Conservation (phyloP, 208 protist species). For the Acanthamoeba divionensis region DNA sequence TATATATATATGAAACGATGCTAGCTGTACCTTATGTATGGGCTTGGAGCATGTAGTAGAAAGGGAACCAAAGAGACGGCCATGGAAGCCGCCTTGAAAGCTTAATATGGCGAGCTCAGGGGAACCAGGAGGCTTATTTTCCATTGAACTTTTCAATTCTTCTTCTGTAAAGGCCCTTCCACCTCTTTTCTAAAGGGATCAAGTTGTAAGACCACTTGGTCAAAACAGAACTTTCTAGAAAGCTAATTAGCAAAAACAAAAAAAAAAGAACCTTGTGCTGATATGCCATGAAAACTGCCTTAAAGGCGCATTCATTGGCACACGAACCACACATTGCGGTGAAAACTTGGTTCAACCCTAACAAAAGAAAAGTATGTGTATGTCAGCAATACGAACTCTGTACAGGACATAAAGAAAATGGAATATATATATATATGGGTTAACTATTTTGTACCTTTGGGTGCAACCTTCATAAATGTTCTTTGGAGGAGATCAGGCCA, state of each 20-base stretch:
- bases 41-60: constrained; percentile 74
- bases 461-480: constrained; percentile 71
- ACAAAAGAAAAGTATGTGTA: not conserved
- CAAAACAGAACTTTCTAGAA: not conserved
- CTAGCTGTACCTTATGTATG: constrained; percentile 81
- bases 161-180: constrained; percentile 61
- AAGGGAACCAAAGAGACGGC: constrained; percentile 72
- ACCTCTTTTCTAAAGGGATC: constrained; percentile 49
- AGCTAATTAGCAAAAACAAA: not conserved
- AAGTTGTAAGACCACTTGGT: not conserved
- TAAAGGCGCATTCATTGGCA: constrained; percentile 79
- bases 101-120: constrained; percentile 73
- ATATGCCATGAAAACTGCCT: constrained; percentile 77
- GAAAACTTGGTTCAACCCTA: constrained; percentile 64
- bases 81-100: constrained; percentile 76
- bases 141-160: constrained; percentile 72
- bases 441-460: constrained; percentile 64
- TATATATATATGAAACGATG: too few relatives aligned
- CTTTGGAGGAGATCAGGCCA: constrained; percentile 70
- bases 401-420: not conserved
- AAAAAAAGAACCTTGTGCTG: constrained; percentile 39
- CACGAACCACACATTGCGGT: constrained; percentile 78
- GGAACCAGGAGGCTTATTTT: constrained; percentile 70
- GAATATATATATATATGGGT: too few relatives aligned
- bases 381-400: not conserved